Percentiles rank a stretch among this genome's conserved stretches.
Conservation (phyloP, 2,329 filamentous ascomycete genomes). For the Sclerotinia sclerotiorum region DNA sequence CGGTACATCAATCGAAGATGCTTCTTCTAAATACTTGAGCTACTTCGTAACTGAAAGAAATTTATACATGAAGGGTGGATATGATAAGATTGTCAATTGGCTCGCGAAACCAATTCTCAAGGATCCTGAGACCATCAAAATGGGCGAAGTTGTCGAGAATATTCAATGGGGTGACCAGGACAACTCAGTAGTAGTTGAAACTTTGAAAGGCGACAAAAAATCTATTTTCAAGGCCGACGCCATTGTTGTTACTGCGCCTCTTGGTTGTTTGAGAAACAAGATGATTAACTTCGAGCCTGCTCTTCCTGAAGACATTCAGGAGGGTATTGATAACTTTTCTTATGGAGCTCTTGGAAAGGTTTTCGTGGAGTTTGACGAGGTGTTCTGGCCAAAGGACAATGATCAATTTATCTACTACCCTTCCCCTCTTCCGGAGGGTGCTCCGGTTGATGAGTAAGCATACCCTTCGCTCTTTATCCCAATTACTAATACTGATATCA, state of each 20-base stretch:
- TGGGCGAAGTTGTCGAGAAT: slow-evolving; percentile 44
- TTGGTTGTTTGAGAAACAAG: slow-evolving; percentile 44
- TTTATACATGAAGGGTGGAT: slow-evolving; percentile 49
- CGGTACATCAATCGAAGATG: slow-evolving; percentile 45
- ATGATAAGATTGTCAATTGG: slow-evolving; percentile 47
- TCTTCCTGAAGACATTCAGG: slow-evolving; percentile 42
- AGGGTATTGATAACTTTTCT: slow-evolving; percentile 43
- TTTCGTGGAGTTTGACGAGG: slow-evolving; percentile 46
- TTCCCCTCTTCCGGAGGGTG: slow-evolving; percentile 39
- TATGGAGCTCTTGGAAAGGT: slow-evolving; percentile 47
- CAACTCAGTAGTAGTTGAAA: slow-evolving; percentile 36
- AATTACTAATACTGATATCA: neutral
- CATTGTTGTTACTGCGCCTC: slow-evolving; percentile 44
- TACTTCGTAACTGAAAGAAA: slow-evolving; percentile 48
- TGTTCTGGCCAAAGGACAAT: slow-evolving; percentile 48
- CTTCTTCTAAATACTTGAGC: slow-evolving; percentile 45
- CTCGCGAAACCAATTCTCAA: slow-evolving; percentile 42
- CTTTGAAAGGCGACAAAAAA: slow-evolving; percentile 32
- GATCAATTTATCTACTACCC: slow-evolving; percentile 49
- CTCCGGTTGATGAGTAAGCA: slow-evolving; percentile 37
- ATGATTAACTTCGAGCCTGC: slow-evolving; percentile 45
- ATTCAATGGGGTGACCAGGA: slow-evolving; percentile 43
- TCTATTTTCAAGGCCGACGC: slow-evolving; percentile 42
- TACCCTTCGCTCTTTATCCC: neutral
- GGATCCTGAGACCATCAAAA: slow-evolving; percentile 42